Percentiles rank a stretch among this genome's conserved stretches.
These are phyloP conservation scores for Alternaria triticimaculans DNA, from an alignment of 2,329 filamentous ascomycete genomes.

Conservation along the genomic window DNA sequence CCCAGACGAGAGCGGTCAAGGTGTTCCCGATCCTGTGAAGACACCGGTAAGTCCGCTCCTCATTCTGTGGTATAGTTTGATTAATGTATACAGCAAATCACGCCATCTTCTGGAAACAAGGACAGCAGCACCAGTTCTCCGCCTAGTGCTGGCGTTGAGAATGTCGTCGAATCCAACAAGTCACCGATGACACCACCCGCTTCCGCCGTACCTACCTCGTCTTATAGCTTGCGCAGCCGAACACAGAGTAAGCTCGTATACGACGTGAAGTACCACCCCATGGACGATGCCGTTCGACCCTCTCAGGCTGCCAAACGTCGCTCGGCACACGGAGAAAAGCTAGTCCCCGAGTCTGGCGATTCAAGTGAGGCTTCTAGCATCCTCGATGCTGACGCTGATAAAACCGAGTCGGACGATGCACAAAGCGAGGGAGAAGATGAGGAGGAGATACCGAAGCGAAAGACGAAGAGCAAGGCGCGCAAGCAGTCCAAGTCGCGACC, in stretches of 20 bases:
- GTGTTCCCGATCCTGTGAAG: not conserved
- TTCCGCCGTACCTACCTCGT: slow-evolving; percentile 14
- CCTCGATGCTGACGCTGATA: slow-evolving; percentile 2
- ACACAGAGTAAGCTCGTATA: slow-evolving; percentile 32
- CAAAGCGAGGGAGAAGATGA: slow-evolving; percentile 12
- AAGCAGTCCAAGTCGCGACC: not conserved
- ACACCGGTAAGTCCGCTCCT: not conserved
- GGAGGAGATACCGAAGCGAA: not conserved
- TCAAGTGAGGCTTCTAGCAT: not conserved
- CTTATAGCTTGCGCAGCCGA: slow-evolving; percentile 18
- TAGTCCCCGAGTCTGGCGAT: not conserved
- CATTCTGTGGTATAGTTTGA: not conserved
- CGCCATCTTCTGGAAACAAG: not conserved
- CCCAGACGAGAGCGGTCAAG: not conserved
- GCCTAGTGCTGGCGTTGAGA: slow-evolving; percentile 17
- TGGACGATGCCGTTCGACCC: slow-evolving; percentile 40
- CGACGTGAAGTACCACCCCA: slow-evolving; percentile 43
- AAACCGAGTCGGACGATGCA: slow-evolving; percentile 1
- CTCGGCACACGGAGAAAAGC: slow-evolving; percentile 24
- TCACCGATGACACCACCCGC: slow-evolving; percentile 1
- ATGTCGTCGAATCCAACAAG: slow-evolving; percentile 15
- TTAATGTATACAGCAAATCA: not conserved
- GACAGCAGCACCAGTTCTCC: slow-evolving; percentile 7
- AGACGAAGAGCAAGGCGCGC: slow-evolving; percentile 18
- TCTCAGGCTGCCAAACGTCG: slow-evolving; percentile 36